These are phyloP conservation scores for Acacia concinna DNA, from an alignment of 331 rosid species.

Conservation along the genomic window DNA sequence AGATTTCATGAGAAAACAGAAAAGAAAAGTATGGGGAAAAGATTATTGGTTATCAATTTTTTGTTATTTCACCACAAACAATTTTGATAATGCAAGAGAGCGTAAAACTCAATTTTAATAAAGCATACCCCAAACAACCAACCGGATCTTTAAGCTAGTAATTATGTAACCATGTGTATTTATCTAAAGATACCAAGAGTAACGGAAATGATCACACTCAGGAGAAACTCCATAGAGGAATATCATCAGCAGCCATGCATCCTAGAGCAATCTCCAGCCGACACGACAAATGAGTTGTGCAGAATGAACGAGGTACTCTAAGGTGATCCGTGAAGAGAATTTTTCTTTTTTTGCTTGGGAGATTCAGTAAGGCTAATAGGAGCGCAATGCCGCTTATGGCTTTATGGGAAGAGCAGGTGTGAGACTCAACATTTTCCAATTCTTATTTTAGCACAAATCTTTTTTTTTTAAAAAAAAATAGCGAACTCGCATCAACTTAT, in stretches of 20 bases:
- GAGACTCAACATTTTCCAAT: not conserved
- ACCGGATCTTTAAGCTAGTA: not conserved
- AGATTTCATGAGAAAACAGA: not conserved
- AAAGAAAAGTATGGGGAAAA: not conserved
- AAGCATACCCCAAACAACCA: not conserved
- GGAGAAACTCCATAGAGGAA: not conserved
- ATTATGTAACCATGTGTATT: not conserved
- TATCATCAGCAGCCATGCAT: not conserved
- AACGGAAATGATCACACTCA: not conserved
- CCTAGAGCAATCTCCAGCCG: not conserved
- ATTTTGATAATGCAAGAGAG: not conserved
- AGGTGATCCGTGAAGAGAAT: not conserved
- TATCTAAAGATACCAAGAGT: not conserved
- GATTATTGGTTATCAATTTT: not conserved
- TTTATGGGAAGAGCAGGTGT: not conserved
- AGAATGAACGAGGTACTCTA: not conserved
- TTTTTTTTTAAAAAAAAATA: not conserved
- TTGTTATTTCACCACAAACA: not conserved
- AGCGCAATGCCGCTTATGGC: not conserved
- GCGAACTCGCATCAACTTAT: not conserved
- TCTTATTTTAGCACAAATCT: not conserved
- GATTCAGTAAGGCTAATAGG: not conserved
- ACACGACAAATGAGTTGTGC: not conserved
- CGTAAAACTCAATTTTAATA: not conserved
- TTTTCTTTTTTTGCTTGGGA: not conserved